A percentile compares a stretch with the other conserved stretches of the same genome.
Conservation (phyloP, 192 early-diverging fungal species). For the Backusella parvicylindrica region DNA sequence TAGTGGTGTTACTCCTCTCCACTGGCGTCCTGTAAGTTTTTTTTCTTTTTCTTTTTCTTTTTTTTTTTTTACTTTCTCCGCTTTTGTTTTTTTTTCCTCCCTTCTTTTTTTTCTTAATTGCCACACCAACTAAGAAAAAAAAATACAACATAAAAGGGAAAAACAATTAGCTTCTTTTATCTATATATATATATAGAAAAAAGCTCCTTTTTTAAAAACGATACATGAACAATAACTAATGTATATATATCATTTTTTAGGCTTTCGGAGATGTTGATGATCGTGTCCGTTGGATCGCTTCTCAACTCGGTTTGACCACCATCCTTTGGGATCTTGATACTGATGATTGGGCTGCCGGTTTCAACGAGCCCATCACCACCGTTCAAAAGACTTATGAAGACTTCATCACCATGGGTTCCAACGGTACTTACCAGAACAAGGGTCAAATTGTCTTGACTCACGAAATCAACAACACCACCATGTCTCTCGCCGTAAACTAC, state of each 20-base stretch:
- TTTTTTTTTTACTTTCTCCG: neutral
- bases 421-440: constrained; percentile 23
- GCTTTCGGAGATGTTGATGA: constrained; percentile 47
- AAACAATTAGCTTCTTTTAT: neutral
- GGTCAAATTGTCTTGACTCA: constrained; percentile 37
- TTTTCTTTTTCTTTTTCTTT: neutral
- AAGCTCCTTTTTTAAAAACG: neutral
- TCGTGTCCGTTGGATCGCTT: constrained; percentile 48
- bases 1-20: constrained; percentile 44
- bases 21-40: constrained; percentile 47
- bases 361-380: neutral
- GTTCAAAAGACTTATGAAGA: constrained; percentile 31
- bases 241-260: constrained; percentile 9
- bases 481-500: constrained; percentile 24
- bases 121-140: neutral
- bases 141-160: neutral
- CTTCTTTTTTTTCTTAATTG: neutral
- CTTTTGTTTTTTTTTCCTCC: neutral
- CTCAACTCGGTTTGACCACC: constrained; percentile 47
- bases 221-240: neutral
- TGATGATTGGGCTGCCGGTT: constrained; percentile 43
- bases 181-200: neutral
- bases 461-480: constrained; percentile 37
- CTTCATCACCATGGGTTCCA: constrained; percentile 25
- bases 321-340: constrained; percentile 55